phyloP scores from a whole-genome alignment of 2,329 filamentous ascomycete species.

The Cordyceps tenuipes region DNA sequence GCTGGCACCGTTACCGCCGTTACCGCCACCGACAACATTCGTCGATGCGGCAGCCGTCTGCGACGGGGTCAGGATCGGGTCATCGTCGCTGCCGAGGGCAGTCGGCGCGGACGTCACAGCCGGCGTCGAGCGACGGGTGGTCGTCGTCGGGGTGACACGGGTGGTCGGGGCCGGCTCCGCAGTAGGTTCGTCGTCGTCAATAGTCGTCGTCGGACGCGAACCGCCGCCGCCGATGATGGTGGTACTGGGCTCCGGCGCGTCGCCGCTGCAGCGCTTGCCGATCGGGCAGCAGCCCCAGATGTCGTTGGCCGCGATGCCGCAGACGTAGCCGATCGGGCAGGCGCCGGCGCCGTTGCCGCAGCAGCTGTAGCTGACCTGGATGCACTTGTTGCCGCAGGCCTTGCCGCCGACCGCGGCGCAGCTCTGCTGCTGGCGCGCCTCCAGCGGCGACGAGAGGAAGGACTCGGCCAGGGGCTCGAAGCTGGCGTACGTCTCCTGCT shows the following conservation, averaged over 20 bases:
- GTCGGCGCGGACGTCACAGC: neutral
- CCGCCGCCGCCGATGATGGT: neutral
- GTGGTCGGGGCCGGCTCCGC: neutral
- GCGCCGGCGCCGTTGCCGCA: constrained; percentile 15
- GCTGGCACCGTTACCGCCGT: neutral
- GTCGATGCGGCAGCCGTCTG: neutral
- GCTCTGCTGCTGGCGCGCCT: neutral
- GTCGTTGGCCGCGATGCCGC: constrained; percentile 15
- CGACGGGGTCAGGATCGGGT: neutral
- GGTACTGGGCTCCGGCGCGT: constrained; percentile 12
- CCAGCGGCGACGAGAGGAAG: neutral
- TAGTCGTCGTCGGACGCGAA: neutral
- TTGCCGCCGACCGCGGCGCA: constrained; percentile 8
- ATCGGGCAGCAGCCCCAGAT: constrained; percentile 17
- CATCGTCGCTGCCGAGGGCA: neutral
- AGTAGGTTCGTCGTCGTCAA: neutral
- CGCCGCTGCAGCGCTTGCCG: constrained; percentile 14
- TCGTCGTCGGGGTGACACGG: neutral
- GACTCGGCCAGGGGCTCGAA: neutral
- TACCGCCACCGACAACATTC: neutral
- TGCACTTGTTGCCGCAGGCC: constrained; percentile 15
- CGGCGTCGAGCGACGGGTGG: neutral
- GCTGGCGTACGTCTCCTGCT: neutral
- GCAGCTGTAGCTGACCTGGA: constrained; percentile 13
- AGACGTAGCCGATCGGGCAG: constrained; percentile 12